Evolutionary conservation across 2,329 filamentous ascomycete species (phyloP).

Genomic region (Cladosporium sp.): DNA sequence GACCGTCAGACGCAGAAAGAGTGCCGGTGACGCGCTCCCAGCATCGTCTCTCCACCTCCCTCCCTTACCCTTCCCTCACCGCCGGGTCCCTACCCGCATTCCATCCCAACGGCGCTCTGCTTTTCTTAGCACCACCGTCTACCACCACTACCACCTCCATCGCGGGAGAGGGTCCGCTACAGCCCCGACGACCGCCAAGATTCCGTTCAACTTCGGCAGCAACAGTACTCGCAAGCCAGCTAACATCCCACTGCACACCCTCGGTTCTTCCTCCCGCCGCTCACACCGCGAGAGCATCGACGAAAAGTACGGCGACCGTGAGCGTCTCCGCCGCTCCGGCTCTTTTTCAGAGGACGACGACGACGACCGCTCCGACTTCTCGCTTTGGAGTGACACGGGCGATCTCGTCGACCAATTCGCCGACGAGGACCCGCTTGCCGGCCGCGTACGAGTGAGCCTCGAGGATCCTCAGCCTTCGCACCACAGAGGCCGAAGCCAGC

Average conservation of each 20-base stretch:
- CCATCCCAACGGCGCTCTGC: constrained; percentile 11
- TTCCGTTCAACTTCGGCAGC: constrained; percentile 57
- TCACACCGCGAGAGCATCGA: constrained; percentile 39
- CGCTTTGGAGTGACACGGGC: constrained; percentile 88
- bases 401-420: constrained; percentile 89
- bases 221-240: constrained; percentile 63
- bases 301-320: constrained; percentile 46
- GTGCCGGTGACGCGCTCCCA: background rate
- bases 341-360: constrained; percentile 21
- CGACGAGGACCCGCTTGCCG: constrained; percentile 73
- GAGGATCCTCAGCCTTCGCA: constrained; percentile 49
- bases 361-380: constrained; percentile 59
- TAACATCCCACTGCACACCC: constrained; percentile 81
- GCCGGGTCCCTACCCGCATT: constrained; percentile 10
- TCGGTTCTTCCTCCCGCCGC: constrained; percentile 48
- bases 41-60: background rate
- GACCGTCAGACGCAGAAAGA: too few relatives aligned
- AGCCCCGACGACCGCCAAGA: constrained; percentile 67
- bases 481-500: constrained; percentile 15
- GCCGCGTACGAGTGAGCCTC: constrained; percentile 61
- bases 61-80: constrained; percentile 7
- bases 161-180: constrained; percentile 14
- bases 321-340: constrained; percentile 39
- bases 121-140: constrained; percentile 9
- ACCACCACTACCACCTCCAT: constrained; percentile 7